phyloP scores from a whole-genome alignment of 2,329 filamentous ascomycete genomes.

The Pseudogymnoascus sp. region DNA sequence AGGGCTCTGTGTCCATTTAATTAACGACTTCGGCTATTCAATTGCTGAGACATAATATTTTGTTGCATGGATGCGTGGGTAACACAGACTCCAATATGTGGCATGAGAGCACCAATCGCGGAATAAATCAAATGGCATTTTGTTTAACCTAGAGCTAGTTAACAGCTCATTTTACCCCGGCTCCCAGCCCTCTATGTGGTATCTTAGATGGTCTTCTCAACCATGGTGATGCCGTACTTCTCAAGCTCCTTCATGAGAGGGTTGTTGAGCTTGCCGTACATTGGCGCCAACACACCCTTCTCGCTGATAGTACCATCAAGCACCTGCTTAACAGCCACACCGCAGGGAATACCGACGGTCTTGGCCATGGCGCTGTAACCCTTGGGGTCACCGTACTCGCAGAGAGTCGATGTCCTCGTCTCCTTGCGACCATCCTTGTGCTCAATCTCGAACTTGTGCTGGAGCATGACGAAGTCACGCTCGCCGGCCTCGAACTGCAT shows the following conservation, averaged over 20 bases:
- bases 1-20: background rate
- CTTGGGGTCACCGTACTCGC: constrained; percentile 69
- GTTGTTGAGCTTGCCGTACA: constrained; percentile 61
- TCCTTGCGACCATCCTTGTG: constrained; percentile 69
- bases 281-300: constrained; percentile 69
- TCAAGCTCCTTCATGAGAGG: constrained; percentile 71
- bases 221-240: constrained; percentile 65
- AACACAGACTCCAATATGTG: background rate
- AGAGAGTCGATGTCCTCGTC: constrained; percentile 71
- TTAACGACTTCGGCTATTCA: background rate
- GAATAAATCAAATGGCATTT: constrained; percentile 3
- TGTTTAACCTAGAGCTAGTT: background rate
- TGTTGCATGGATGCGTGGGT: background rate
- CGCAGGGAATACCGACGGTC: constrained; percentile 68
- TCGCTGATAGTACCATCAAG: constrained; percentile 65
- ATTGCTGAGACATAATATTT: background rate
- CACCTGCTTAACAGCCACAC: constrained; percentile 69
- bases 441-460: constrained; percentile 80
- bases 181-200: background rate
- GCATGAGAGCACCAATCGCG: background rate
- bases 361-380: constrained; percentile 81
- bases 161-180: background rate
- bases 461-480: constrained; percentile 74
- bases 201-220: constrained; percentile 52
- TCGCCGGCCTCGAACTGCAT: constrained; percentile 79